Evolutionary conservation across 148 eudicot genomes (phyloP), one percentile per base, ranked within the genome.

Genomic region (Rhododendron molle): DNA sequence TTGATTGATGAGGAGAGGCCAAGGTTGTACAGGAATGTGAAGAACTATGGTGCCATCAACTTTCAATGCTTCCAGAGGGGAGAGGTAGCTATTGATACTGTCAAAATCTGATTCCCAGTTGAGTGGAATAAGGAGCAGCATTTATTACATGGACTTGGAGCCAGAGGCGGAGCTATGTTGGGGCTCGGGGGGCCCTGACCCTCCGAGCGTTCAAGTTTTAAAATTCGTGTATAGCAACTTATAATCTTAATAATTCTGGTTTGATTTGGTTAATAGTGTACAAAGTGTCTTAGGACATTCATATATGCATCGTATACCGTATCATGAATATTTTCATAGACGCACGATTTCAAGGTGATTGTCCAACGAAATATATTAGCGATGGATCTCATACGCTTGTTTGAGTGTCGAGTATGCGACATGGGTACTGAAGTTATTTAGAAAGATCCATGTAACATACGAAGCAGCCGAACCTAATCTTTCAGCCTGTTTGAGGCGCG

Each of bases 1-100:
- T 5, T 85, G 60, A 65, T 89, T 18, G 52, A 76, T 82, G 85
- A 49, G 49, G 30, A 85, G 21, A 85, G 83, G 52, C 81, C 85
- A 30, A 85, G 62, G 65, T 58, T 54, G 16, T 87, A 85, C 76
- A 87, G 40, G 47, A 43, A 38, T 2, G 86, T 89, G 6, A 81
- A 84, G 12, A 87, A 91, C 46, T 91, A 91, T 73, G 36, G 38
- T 10, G 34, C 72, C 4, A 58, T 30, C 12, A 89, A 88, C 74
- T n/a, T 5, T 30, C 20, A 85, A 4, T 74, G 83, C 84, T 91
- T 89, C 81, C 87, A 87, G 65, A 85, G 80, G 36, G 93, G 90
- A 58, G 23, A 85, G 38, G 82, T 90, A 81, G 69, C 85, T 8
- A 85, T 91, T 83, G 80, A 89, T 18, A 7, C 40, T 18, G 72